A percentile compares a stretch with the other conserved stretches of the same genome.
phyloP scores from a whole-genome alignment of 202 grass and related monocot genomes.

The Carex arenaria region DNA sequence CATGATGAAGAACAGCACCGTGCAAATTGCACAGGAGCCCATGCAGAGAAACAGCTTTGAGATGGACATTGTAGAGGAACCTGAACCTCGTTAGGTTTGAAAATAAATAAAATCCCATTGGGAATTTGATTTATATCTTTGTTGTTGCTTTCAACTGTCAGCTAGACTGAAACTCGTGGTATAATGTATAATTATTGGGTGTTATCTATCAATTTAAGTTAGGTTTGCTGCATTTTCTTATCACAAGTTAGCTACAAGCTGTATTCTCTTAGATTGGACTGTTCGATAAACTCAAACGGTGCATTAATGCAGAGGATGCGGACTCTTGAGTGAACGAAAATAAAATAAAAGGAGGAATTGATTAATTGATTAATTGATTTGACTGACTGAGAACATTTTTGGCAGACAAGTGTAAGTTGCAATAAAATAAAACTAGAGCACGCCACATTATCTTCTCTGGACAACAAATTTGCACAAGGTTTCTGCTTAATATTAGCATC shows the following conservation, averaged over 20 bases:
- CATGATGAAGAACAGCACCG: conserved; percentile 69
- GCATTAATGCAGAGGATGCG: too few species aligned
- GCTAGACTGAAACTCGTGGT: neutral
- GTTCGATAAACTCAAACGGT: too few species aligned
- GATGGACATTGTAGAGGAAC: conserved; percentile 54
- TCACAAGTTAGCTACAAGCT: neutral
- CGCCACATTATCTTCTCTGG: too few species aligned
- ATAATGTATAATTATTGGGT: conserved; percentile 2
- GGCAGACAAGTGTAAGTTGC: too few species aligned
- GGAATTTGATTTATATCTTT: conserved; percentile 12
- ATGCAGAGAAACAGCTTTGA: conserved; percentile 48
- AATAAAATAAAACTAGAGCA: too few species aligned
- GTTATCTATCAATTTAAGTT: conserved; percentile 4
- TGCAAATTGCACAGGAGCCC: conserved; percentile 37
- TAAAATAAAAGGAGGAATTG: neutral
- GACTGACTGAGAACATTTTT: too few species aligned
- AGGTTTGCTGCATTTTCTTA: neutral
- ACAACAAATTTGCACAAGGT: too few species aligned
- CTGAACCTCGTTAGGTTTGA: conserved; percentile 46
- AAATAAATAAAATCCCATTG: conserved; percentile 34
- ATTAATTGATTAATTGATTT: neutral
- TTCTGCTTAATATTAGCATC: too few species aligned
- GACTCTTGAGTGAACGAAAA: neutral
- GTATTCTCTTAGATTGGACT: neutral
- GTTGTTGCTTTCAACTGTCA: neutral